Percentiles rank a stretch among this genome's conserved stretches.
Evolutionary conservation across 2,329 filamentous ascomycete genomes (phyloP).

Genomic region (Cercospora beticola): DNA sequence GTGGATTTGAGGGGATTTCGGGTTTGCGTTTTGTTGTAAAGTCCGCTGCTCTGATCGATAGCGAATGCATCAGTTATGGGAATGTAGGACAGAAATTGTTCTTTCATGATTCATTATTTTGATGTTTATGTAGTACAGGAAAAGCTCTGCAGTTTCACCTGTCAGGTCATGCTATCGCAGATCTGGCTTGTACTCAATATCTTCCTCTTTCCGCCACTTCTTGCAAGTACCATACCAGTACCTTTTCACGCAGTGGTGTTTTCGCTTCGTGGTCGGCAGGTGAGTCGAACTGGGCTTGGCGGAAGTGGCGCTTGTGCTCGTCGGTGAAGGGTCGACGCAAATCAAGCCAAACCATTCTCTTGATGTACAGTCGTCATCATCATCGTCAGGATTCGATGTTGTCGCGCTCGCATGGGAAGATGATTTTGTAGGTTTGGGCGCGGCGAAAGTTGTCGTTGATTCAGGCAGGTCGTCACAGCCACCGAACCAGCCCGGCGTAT

Average conservation of each 20-base stretch:
- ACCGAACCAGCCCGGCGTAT: slow-evolving; percentile 85
- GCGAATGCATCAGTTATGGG: background rate
- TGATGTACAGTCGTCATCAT: slow-evolving; percentile 25
- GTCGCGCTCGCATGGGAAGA: slow-evolving; percentile 12
- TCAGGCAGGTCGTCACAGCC: slow-evolving; percentile 65
- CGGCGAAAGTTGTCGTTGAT: slow-evolving; percentile 36
- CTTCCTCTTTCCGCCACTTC: slow-evolving; percentile 25
- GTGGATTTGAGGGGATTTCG: slow-evolving; percentile 18
- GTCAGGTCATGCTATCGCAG: slow-evolving; percentile 11
- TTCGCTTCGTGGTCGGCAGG: slow-evolving; percentile 23
- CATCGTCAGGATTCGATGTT: background rate
- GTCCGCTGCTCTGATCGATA: background rate
- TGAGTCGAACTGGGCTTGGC: slow-evolving; percentile 20
- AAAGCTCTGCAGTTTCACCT: too few relatives aligned
- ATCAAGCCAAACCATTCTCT: slow-evolving; percentile 35
- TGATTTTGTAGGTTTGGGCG: slow-evolving; percentile 22
- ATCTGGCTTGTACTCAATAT: slow-evolving; percentile 22
- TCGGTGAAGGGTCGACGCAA: slow-evolving; percentile 32
- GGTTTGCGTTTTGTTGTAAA: background rate
- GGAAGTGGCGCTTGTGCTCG: slow-evolving; percentile 9
- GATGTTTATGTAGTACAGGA: too few relatives aligned
- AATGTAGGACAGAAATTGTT: too few relatives aligned
- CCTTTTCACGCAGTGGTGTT: slow-evolving; percentile 23
- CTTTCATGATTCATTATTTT: too few relatives aligned
- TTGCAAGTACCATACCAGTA: slow-evolving; percentile 33